A percentile compares a stretch with the other conserved stretches of the same genome.
phyloP scores from a whole-genome alignment of 345 rosid species.

The Bruguiera sexangula region DNA sequence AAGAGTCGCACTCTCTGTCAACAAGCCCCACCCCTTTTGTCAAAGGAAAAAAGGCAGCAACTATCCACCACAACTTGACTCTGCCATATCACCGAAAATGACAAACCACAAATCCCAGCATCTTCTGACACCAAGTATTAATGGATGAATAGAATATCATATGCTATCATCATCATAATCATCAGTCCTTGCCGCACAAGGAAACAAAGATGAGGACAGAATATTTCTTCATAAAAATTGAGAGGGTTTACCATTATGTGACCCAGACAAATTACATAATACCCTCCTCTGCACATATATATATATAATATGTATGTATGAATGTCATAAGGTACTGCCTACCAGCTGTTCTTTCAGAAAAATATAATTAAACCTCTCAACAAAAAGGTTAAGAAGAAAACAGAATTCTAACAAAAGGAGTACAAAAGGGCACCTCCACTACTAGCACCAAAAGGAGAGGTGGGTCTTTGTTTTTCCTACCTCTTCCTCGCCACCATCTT shows the following conservation, averaged over 20 bases:
- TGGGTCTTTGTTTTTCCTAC: not conserved
- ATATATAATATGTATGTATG: constrained; percentile 6
- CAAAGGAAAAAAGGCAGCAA: not conserved
- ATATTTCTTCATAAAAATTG: constrained; percentile 10
- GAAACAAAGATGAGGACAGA: not conserved
- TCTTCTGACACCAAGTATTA: not conserved
- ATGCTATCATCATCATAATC: not conserved
- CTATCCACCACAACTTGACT: not conserved
- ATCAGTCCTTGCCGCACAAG: not conserved
- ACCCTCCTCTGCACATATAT: constrained; percentile 18
- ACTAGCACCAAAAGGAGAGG: constrained; percentile 12
- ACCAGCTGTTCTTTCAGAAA: constrained; percentile 13
- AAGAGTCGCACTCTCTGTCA: constrained; percentile 19
- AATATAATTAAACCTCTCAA: constrained; percentile 6
- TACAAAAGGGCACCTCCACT: constrained; percentile 12
- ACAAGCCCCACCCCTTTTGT: not conserved
- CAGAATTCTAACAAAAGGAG: not conserved
- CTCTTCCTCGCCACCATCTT: not conserved
- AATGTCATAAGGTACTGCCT: constrained; percentile 11
- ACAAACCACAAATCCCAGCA: not conserved
- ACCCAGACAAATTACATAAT: constrained; percentile 21
- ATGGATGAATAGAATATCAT: not conserved
- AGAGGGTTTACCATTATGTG: constrained; percentile 23
- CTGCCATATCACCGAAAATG: not conserved
- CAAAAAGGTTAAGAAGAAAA: constrained; percentile 5